Evolutionary conservation across 164 flowering plant genomes (phyloP), one percentile per base, ranked within the genome.

Genomic region (Stephania cephalantha): DNA sequence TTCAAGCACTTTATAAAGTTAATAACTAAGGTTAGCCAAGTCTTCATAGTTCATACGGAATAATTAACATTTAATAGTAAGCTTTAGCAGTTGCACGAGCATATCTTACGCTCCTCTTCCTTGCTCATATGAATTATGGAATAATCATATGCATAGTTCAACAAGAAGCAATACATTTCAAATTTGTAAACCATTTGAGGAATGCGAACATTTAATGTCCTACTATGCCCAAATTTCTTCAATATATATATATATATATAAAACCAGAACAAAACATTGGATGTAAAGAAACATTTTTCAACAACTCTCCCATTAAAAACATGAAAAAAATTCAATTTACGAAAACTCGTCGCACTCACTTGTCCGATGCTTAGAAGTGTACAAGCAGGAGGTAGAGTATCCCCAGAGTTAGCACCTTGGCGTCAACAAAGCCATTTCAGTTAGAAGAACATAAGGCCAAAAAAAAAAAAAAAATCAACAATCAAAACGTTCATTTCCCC

Each of bases 341-440:
- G 61, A 69, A 74, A 69, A 44, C 15, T n/a, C 53, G 64, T 46
- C 18, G 31, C 18, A 80, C 52, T 83, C 25, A 91, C 96, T 92
- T 93, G 96, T 68, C 97, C 97, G 71, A 88, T 91, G 75, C 91
- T 87, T 73, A 93, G 74, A 80, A 93, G 92, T 1, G 90, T 77
- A 82, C 90, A 91, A 69, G 88, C 82, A 42, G 81, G 87, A 46
- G 90, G 91, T 3, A 81, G 70, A 66, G 85, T 81, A 69, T 84
- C 74, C 46, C 80, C 88, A 69, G 76, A 65, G 81, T 78, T 84
- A 13, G 85, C 82, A 82, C 88, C 97, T 91, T 68, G 75, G 35
- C 13, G 66, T 64, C 7, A 70, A 12, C 22, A 35, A 58, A 69
- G 44, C 11, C 20, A 35, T 50, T 50, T 50, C 55, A 50, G 55